Evolutionary conservation across 805 yeast species (phyloP).

Genomic region (Blastobotrys attinorum): DNA sequence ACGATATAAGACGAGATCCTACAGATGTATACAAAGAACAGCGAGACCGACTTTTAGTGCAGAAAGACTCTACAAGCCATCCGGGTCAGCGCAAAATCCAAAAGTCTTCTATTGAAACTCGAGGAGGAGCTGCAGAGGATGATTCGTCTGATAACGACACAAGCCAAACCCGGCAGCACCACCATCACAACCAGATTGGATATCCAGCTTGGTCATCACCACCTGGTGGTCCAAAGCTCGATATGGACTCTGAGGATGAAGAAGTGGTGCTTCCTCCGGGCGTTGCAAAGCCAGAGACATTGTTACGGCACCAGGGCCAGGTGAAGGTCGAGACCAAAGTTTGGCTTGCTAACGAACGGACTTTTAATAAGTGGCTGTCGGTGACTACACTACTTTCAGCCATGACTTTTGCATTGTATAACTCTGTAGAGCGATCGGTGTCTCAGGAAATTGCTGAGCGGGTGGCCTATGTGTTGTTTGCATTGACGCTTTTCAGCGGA

Average conservation of each 20-base stretch:
- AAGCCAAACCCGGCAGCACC: background rate
- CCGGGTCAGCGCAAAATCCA: conserved; percentile 2
- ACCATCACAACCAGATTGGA: conserved; percentile 5
- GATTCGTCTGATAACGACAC: conserved; percentile 7
- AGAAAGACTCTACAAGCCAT: conserved; percentile 1
- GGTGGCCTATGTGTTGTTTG: conserved; percentile 75
- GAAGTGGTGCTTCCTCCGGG: conserved; percentile 86
- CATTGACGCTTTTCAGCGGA: conserved; percentile 72
- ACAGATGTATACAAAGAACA: conserved; percentile 68
- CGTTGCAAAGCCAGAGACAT: conserved; percentile 68
- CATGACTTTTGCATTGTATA: conserved; percentile 75
- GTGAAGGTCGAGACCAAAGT: conserved; percentile 94
- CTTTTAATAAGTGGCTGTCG: conserved; percentile 91
- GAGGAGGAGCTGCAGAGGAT: conserved; percentile 24
- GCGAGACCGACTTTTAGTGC: conserved; percentile 37
- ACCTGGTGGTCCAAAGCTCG: conserved; percentile 1
- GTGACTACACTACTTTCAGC: conserved; percentile 80
- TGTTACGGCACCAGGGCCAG: conserved; percentile 84
- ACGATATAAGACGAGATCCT: conserved; percentile 69
- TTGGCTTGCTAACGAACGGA: conserved; percentile 97
- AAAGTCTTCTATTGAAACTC: conserved; percentile 12
- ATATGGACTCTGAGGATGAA: conserved; percentile 65
- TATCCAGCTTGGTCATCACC: conserved; percentile 7
- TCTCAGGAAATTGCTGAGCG: conserved; percentile 47
- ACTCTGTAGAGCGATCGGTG: conserved; percentile 61